Evolutionary conservation across 2,329 filamentous ascomycete genomes (phyloP), one percentile per base, ranked within the genome.

Genomic region (Mariannaea sp.): DNA sequence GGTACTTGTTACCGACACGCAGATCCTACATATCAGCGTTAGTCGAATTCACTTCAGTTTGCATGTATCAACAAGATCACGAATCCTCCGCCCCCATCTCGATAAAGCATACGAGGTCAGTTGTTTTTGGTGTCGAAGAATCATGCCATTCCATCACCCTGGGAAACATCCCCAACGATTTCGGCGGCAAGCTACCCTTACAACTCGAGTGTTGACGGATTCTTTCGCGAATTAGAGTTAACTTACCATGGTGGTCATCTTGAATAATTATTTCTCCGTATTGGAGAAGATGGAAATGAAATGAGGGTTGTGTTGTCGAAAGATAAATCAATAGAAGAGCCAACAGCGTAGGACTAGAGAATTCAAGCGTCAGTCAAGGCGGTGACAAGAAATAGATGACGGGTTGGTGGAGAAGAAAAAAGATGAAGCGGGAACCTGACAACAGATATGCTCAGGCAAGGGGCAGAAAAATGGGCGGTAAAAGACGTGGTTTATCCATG

Each of bases 1-100:
- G 92, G 86, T 99, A 99, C 74, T 99, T 97, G 77, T 97, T 97
- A 77, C 94, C 94, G 77, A 99, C 94, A 71, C 94, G 92, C 70
- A 99, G 87, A 85, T 99, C 94, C 93, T 97, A 69, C 30, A 29
- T 12, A 20, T 27, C 6, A 30, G 42, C 3, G 55, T 69, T 61
- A 68, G 64, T 29, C 16, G 5, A 4, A 5, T 2, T 12, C 12
- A 24, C n/a, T 26, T 12, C 6, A 39, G 6, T 24, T 5, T 24
- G 22, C 22, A 24, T 24, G 22, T 24, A 8, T 8, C 22, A 24
- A n/a, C n/a, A n/a, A n/a, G 22, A 24, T 5, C 8, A 5, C 22
- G 22, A 24, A n/a, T n/a, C n/a, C n/a, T n/a, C n/a, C n/a, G n/a
- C n/a, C n/a, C n/a, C n/a, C n/a, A n/a, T n/a, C n/a, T n/a, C n/a